Base-by-base conservation (phyloP, 2,329 filamentous ascomycete genomes). In the Sphaerostilbella broomeana region DNA sequence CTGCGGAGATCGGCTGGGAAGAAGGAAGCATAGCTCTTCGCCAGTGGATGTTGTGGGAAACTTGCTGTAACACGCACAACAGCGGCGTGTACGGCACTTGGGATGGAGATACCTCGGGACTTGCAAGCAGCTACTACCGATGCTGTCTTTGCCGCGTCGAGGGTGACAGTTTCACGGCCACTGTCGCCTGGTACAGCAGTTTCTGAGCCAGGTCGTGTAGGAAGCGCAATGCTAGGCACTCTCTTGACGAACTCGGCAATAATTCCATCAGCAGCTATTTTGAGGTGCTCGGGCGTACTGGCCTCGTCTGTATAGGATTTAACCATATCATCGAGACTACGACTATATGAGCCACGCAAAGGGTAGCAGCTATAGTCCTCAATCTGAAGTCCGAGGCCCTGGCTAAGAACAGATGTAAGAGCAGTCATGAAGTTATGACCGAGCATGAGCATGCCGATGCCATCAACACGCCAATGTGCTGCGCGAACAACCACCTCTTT, bases 381-480 rank as follows among this genome's bases (percentile, higher is more conserved):
- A 4, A 30, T 4, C 2, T 10, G 25, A 15, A 49, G 18, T 35
- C 25, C 31, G 20, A 19, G 48, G 38, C 29, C 16, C 13, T 31
- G 44, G 36, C 16, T 44, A 42, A 38, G 49, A 19, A 29, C 39
- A 28, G 38, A 58, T 44, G 29, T 53, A 32, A 38, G 44, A 42
- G 42, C 55, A 28, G 13, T 55, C 25, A 48, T 40, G 38, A 48
- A 47, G 29, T 42, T 47, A 21, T 47, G 36, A 6, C 45, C 20
- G 3, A 60, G 52, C 24, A 55, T 52, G 16, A 58, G 32, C 12
- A 51, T 45, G 6, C 53, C 52, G 10, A 56, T 38, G 4, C 51
- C 53, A 31, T 59, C 55, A 12, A 46, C 51, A 5, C 52, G 53
- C 58, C 56, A 59, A 40, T 59, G 53, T 20, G 57, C 28, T 2